A percentile compares a stretch with the other conserved stretches of the same genome.
Conservation (phyloP, 2,329 filamentous ascomycete genomes). For the Pestalotiopsis sp. region DNA sequence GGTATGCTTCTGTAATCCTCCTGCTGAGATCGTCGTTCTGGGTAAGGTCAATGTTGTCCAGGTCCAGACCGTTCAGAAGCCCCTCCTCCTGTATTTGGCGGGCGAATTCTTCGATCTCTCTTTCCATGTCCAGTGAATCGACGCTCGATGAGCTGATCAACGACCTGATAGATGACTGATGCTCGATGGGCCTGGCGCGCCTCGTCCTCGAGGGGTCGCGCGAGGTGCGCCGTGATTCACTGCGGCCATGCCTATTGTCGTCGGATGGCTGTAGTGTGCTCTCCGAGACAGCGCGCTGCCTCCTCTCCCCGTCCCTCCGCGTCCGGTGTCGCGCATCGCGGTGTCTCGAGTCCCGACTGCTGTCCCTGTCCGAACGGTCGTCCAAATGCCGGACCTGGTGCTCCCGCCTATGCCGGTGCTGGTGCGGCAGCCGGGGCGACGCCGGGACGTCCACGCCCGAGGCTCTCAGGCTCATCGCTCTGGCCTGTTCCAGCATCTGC, state of each 20-base stretch:
- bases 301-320: slow-evolving; percentile 32
- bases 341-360: slow-evolving; percentile 28
- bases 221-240: slow-evolving; percentile 46
- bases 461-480: slow-evolving; percentile 74
- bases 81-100: slow-evolving; percentile 89
- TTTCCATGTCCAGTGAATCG: slow-evolving; percentile 77
- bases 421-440: neutral
- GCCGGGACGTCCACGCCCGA: slow-evolving; percentile 51
- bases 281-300: slow-evolving; percentile 32
- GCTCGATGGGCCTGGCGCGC: slow-evolving; percentile 68
- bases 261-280: slow-evolving; percentile 42
- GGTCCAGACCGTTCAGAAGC: slow-evolving; percentile 82
- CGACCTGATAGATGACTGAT: slow-evolving; percentile 86
- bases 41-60: slow-evolving; percentile 81
- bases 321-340: slow-evolving; percentile 26
- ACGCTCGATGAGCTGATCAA: slow-evolving; percentile 80
- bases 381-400: slow-evolving; percentile 32
- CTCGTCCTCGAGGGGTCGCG: slow-evolving; percentile 41
- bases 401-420: slow-evolving; percentile 25
- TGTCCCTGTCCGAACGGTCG: slow-evolving; percentile 36
- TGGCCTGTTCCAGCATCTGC: slow-evolving; percentile 70
- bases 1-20: slow-evolving; percentile 86
- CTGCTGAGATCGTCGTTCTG: slow-evolving; percentile 91
- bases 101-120: slow-evolving; percentile 88
- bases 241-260: slow-evolving; percentile 40